Evolutionary conservation across 2,329 filamentous ascomycete genomes (phyloP).

Genomic region (Colletotrichum sp.): DNA sequence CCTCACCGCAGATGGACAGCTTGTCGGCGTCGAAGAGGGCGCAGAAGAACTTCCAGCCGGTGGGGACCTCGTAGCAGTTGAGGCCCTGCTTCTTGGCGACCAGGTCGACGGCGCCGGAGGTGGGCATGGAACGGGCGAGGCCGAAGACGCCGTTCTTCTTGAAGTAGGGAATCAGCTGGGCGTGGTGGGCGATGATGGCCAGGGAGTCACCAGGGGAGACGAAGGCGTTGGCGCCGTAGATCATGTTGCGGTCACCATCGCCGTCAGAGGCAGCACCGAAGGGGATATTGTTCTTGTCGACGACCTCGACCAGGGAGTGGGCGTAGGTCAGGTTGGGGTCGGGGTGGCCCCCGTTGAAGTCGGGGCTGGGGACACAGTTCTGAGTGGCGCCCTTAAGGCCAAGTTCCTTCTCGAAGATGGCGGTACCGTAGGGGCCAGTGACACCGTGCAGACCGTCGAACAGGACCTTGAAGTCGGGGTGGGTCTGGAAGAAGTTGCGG

Average conservation of each 20-base stretch:
- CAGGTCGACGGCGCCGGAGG: slow-evolving; percentile 91
- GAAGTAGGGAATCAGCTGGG: slow-evolving; percentile 97
- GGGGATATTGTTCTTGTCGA: slow-evolving; percentile 89
- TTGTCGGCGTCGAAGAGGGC: slow-evolving; percentile 93
- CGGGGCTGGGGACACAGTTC: slow-evolving; percentile 89
- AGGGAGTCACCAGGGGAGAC: slow-evolving; percentile 97
- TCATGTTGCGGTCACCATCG: slow-evolving; percentile 99
- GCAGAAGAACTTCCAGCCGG: slow-evolving; percentile 99
- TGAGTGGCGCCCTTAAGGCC: slow-evolving; percentile 80
- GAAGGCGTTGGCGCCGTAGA: slow-evolving; percentile 95
- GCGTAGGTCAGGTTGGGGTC: slow-evolving; percentile 98
- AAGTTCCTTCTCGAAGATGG: slow-evolving; percentile 94
- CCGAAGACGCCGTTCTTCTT: slow-evolving; percentile 96
- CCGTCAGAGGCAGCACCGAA: slow-evolving; percentile 97
- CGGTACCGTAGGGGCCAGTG: slow-evolving; percentile 91
- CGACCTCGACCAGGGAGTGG: slow-evolving; percentile 89
- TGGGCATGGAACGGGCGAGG: slow-evolving; percentile 96
- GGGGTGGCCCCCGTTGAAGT: slow-evolving; percentile 97
- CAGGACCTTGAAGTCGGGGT: slow-evolving; percentile 94
- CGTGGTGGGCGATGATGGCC: slow-evolving; percentile 97
- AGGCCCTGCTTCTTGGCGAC: slow-evolving; percentile 95
- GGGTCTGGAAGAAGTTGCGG: slow-evolving; percentile 86
- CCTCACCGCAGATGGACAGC: slow-evolving; percentile 97
- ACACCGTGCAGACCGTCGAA: slow-evolving; percentile 96
- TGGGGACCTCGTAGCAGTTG: slow-evolving; percentile 94